Base-by-base conservation (phyloP, 305 asterid species). In the Solanum aculeatissimum region DNA sequence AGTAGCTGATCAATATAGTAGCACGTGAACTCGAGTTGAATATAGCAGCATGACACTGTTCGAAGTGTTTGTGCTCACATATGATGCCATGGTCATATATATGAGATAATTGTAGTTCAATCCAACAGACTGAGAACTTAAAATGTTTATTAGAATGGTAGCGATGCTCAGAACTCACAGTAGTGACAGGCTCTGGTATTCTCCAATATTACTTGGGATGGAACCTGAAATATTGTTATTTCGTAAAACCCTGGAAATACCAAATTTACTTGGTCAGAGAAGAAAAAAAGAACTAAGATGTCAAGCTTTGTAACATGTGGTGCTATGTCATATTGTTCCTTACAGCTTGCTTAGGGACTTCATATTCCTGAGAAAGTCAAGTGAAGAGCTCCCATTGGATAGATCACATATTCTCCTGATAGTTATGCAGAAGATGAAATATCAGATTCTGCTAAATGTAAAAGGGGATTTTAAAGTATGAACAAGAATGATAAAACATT, bases 151-250 rank as follows among this genome's bases (percentile, higher is more conserved):
- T 65, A 78, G 38, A 69, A 82, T 43, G 14, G 18, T 53, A 57
- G 40, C 54, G 27, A 35, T 27, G 38, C 58, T 38, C 72, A 54
- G 83, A 49, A 90, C 98, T 93, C 88, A 94, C 98, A 94, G 83
- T 58, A 69, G 88, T 40, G 88, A 74, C 85, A 94, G 87, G 38
- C 75, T 87, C 68, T 32, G 89, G 62, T 84, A 84, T 47, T 84
- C 90, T 75, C 85, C 89, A 55, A 93, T 82, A 82, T 81, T 72
- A 27, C 91, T 83, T 74, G 98, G 95, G 62, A 95, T 66, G 65
- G 92, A 74, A 78, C 98, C 97, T 79, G 98, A 95, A 84, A 96
- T 86, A 58, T 95, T 93, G 88, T 90, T 95, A 87, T 96, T 96
- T 80, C 97, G 91, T 88, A 96, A 88, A 85, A 92, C 86, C 84